Conservation (phyloP, 495 filamentous ascomycete genomes). For the Apiosordaria backusii region DNA sequence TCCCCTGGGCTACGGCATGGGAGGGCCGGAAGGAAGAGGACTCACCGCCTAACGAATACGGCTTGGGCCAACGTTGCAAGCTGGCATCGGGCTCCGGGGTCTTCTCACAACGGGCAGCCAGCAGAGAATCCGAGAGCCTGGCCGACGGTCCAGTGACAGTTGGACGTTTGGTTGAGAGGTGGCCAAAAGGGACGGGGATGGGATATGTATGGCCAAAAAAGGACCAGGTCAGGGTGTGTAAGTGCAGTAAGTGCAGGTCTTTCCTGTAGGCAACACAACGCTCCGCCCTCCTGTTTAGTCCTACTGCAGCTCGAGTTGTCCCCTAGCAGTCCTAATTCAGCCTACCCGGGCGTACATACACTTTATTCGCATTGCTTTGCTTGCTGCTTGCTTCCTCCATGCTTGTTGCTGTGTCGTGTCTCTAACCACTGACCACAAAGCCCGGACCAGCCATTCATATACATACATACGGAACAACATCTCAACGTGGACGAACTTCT, state of each 20-base stretch:
- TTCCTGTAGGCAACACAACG: slow-evolving; percentile 20
- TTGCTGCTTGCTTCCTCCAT: not conserved
- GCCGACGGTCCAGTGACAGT: not conserved
- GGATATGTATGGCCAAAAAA: not conserved
- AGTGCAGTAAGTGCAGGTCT: slow-evolving; percentile 13
- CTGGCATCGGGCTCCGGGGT: slow-evolving; percentile 14
- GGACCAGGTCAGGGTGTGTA: slow-evolving; percentile 10
- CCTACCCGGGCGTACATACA: not conserved
- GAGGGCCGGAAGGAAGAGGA: not conserved
- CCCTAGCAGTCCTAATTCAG: slow-evolving; percentile 4
- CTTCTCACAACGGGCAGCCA: not conserved
- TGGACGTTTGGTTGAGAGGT: too few relatives aligned
- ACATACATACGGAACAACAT: not conserved
- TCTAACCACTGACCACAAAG: not conserved
- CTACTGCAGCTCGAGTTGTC: slow-evolving; percentile 1
- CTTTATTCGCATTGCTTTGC: not conserved
- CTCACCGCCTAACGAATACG: slow-evolving; percentile 17
- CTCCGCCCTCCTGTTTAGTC: slow-evolving; percentile 1
- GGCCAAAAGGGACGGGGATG: too few relatives aligned
- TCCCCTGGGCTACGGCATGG: not conserved
- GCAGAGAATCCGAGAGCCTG: too few relatives aligned
- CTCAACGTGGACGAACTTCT: not conserved
- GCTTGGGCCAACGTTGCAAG: slow-evolving; percentile 13
- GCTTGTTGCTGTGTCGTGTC: not conserved
- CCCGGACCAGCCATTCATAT: not conserved